These are phyloP conservation scores for Coccinonectria pachysandricola DNA, from an alignment of 2,329 filamentous ascomycete species.

Conservation along the genomic window DNA sequence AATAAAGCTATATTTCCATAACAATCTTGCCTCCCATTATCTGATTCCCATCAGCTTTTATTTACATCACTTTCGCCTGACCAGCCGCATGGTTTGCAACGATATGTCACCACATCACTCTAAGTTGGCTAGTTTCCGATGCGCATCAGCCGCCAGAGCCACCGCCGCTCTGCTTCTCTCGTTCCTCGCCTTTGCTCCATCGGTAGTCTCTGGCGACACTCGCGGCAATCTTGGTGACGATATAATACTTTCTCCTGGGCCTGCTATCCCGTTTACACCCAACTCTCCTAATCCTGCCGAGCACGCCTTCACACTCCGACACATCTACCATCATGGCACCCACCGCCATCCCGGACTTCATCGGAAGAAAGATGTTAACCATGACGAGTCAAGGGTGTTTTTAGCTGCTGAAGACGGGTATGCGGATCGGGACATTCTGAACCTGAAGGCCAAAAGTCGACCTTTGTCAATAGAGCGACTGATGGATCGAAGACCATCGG, in stretches of 20 bases:
- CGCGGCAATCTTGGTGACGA: constrained; percentile 30
- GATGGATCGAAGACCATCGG: constrained; percentile 62
- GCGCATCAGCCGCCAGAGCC: constrained; percentile 50
- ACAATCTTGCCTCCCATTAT: constrained; percentile 1
- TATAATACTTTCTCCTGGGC: constrained; percentile 30
- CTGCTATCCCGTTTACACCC: constrained; percentile 29
- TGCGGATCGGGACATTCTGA: constrained; percentile 38
- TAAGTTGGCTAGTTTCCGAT: constrained; percentile 19
- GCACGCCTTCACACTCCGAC: constrained; percentile 61
- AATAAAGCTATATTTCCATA: too few relatives aligned
- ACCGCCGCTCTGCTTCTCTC: constrained; percentile 55
- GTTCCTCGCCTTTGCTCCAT: constrained; percentile 50
- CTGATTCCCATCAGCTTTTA: too few relatives aligned
- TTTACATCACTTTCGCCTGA: too few relatives aligned
- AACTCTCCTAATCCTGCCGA: constrained; percentile 39
- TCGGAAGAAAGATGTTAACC: constrained; percentile 58
- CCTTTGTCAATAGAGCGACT: constrained; percentile 68
- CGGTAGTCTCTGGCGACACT: constrained; percentile 26
- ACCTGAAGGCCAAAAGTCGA: constrained; percentile 53
- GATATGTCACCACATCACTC: constrained; percentile 13
- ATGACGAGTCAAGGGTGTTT: constrained; percentile 46
- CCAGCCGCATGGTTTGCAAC: constrained; percentile 8
- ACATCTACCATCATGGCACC: constrained; percentile 88
- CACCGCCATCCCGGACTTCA: constrained; percentile 69
- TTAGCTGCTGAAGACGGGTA: constrained; percentile 50